Evolutionary conservation across 2,329 filamentous ascomycete genomes (phyloP).

Genomic region (Trichoderma koningiopsis): DNA sequence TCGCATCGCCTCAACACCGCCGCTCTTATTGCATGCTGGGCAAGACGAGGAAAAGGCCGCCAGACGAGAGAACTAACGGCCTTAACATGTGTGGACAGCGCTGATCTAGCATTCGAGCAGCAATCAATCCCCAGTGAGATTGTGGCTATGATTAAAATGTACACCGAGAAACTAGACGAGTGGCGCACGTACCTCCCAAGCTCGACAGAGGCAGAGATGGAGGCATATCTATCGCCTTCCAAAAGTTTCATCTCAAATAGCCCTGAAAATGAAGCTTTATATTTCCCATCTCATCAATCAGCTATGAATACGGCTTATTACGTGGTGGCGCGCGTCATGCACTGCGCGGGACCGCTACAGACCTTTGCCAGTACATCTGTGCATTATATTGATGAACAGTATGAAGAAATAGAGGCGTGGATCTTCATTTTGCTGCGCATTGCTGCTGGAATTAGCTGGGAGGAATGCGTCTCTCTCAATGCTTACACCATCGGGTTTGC

Average conservation of each 20-base stretch:
- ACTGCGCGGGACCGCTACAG: not conserved
- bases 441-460: not conserved
- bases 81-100: not conserved
- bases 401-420: not conserved
- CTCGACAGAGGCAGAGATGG: not conserved
- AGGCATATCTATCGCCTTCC: not conserved
- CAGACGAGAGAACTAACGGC: not conserved
- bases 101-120: not conserved
- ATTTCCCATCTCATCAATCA: not conserved
- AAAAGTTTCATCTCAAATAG: not conserved
- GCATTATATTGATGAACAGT: not conserved
- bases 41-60: not conserved
- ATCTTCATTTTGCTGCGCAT: not conserved
- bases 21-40: slow-evolving; percentile 3
- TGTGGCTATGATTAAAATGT: not conserved
- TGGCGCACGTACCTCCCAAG: not conserved
- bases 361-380: not conserved
- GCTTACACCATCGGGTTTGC: not conserved
- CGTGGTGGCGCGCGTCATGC: not conserved
- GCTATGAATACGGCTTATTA: not conserved
- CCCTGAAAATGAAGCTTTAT: not conserved
- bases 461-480: not conserved
- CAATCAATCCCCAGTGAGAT: not conserved
- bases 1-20: slow-evolving; percentile 6
- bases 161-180: not conserved